Base-by-base conservation (phyloP, 2,329 filamentous ascomycete species). In the Rhexocercosporidium sp. region DNA sequence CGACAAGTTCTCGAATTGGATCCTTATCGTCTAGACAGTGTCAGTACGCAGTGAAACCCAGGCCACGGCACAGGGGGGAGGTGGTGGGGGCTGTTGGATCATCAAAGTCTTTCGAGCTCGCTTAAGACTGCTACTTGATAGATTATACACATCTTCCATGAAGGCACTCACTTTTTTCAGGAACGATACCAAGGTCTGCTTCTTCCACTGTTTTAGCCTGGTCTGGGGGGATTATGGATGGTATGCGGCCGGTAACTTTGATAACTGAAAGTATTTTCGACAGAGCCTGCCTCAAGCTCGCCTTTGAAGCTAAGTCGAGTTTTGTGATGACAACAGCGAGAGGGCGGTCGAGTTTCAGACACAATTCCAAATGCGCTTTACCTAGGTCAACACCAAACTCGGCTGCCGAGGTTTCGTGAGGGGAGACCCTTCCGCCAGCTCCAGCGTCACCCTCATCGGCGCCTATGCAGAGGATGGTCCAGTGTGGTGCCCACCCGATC, bases 401-500 rank as follows among this genome's bases (percentile, higher is more conserved):
- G 29, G 80, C 79, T n/a, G 80, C 75, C 12, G 86, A 75, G 34
- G 82, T 78, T 62, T 88, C 87, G 69, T 84, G 82, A 11, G 83
- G 79, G 1, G 82, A 81, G 20, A 84, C 80, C 0, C 84, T 85
- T n/a, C 78, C 76, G 16, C 74, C 72, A 31, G 77, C 74, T 53
- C 65, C 75, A 54, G 77, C 74, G 14, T 90, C 88, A 12, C 85
- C 83, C 70, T 91, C 91, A 75, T 96, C 92, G 41, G 93, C 93
- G 56, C 93, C 89, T 69, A 98, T 88, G 72, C 96, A 97, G 1
- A 98, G 84, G 25, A 97, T 79, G 1, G 92, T 94, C 90, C 96
- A 99, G 77, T 98, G 94, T 9, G 96, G 96, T 44, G 92, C 92
- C 94, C 96, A 98, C 54, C 94, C 96, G 70, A 99, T 86, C n/a